Evolutionary conservation across 1,284 basidiomycete genomes (phyloP), one percentile per base, ranked within the genome.

Genomic region (Malassezia yamatoensis): DNA sequence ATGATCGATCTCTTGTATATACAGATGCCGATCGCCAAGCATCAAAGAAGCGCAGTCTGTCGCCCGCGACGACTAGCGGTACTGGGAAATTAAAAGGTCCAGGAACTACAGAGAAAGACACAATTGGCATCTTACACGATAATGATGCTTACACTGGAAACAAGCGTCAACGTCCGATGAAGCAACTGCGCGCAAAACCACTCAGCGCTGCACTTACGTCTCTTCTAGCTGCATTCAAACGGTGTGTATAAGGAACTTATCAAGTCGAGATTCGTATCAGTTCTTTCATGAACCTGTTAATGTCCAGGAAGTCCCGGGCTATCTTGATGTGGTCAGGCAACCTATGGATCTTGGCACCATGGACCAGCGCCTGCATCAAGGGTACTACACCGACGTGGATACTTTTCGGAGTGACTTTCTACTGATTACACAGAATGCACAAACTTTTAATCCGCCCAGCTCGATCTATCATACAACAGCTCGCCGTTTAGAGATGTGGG

Each of bases 341-440:
- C 87, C 87, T 6, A 89, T 89, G 86, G 87, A 88, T 65, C 78
- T 89, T 58, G 85, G 85, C 0, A 88, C 86, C 0, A 87, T 89
- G 81, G 76, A 81, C 6, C 76, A 56, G 53, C 63, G 61, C 33
- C 48, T 71, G 8, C 49, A 64, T 13, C 53, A 54, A 13, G 41
- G 59, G 3, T 46, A 58, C 2, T 68, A 68, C 58, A 60, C 51
- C 21, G 58, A 59, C 41, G 64, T 71, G 59, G 62, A 61, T 18
- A 45, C 59, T 41, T 70, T 70, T 53, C 60, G 60, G 49, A 48
- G 52, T 32, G 70, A 74, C 43, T 65, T 74, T 33, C 52, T 61
- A 47, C 69, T 73, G 10, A 65, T 74, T 16, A 59, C 66, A 20
- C 47, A 50, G 12, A 74, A 74, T 33, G 68, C 70, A 5, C 63